Percentiles rank a stretch among this genome's conserved stretches.
Evolutionary conservation across 1,139 yeast species (phyloP).

Genomic region (Saccharomyces hybrid): DNA sequence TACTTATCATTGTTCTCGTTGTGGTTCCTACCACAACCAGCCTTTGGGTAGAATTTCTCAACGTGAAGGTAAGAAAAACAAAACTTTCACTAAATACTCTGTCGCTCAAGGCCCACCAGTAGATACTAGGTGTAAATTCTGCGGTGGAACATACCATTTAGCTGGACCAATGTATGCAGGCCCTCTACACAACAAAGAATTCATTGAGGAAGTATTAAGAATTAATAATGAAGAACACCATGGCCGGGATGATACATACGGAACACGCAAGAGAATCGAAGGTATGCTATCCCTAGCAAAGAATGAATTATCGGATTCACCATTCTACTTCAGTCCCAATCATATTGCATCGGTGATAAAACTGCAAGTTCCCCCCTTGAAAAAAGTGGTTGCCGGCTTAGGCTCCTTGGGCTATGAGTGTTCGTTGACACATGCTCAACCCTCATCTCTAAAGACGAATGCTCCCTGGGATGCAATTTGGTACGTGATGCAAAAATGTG

Average conservation of each 20-base stretch:
- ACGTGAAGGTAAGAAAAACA: conserved; percentile 30
- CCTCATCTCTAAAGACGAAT: conserved; percentile 78
- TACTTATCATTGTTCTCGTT: conserved; percentile 79
- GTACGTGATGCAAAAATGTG: conserved; percentile 65
- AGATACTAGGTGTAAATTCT: conserved; percentile 54
- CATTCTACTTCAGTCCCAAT: conserved; percentile 79
- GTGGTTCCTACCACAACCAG: conserved; percentile 67
- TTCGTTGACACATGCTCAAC: conserved; percentile 82
- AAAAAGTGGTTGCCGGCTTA: conserved; percentile 65
- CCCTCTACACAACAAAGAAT: conserved; percentile 57
- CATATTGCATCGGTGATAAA: conserved; percentile 67
- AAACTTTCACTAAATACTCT: conserved; percentile 41
- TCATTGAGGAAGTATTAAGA: conserved; percentile 54
- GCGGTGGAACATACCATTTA: conserved; percentile 62
- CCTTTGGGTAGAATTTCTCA: conserved; percentile 58
- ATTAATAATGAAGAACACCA: conserved; percentile 44
- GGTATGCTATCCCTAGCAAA: conserved; percentile 87
- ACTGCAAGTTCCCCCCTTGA: conserved; percentile 76
- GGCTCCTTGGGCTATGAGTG: conserved; percentile 76
- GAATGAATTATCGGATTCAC: conserved; percentile 53
- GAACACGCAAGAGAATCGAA: conserved; percentile 73
- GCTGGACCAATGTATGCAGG: conserved; percentile 98
- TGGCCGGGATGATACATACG: conserved; percentile 44
- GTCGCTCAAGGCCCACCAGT: conserved; percentile 52
- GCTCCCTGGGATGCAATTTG: conserved; percentile 80